Percentiles rank a stretch among this genome's conserved stretches.
These are phyloP conservation scores for Blastocystis sp. DNA, from an alignment of 352 stramenopile species.

Conservation along the genomic window DNA sequence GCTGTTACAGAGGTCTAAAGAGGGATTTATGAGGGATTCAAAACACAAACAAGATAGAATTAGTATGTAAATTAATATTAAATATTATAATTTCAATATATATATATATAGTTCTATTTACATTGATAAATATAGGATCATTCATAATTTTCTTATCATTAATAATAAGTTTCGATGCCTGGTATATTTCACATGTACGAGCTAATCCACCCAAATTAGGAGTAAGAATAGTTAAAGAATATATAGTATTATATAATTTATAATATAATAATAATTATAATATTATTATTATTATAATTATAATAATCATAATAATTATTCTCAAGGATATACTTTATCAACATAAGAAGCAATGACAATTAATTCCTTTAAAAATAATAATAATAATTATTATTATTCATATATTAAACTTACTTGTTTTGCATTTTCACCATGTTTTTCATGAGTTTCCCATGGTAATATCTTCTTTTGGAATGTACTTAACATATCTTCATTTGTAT, in stretches of 20 bases:
- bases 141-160: constrained; percentile 51
- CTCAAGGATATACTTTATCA: constrained; percentile 54
- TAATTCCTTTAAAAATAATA: too few relatives aligned
- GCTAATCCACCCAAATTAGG: constrained; percentile 62
- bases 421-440: constrained; percentile 1
- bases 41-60: constrained; percentile 15
- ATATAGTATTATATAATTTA: too few relatives aligned
- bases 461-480: constrained; percentile 37
- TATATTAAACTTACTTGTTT: too few relatives aligned
- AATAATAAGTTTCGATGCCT: constrained; percentile 55
- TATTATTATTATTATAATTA: too few relatives aligned
- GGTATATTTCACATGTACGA: constrained; percentile 66
- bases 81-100: too few relatives aligned
- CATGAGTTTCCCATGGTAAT: constrained; percentile 18
- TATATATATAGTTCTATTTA: too few relatives aligned
- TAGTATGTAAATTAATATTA: too few relatives aligned
- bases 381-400: too few relatives aligned
- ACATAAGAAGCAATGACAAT: constrained; percentile 46
- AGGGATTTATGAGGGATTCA: background rate
- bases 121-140: constrained; percentile 51
- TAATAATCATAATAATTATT: background rate
- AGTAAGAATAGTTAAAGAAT: too few relatives aligned
- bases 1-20: constrained; percentile 58
- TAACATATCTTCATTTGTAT: background rate
- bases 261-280: too few relatives aligned